phyloP scores from a whole-genome alignment of 2,329 filamentous ascomycete genomes.

The Talaromyces sp. region DNA sequence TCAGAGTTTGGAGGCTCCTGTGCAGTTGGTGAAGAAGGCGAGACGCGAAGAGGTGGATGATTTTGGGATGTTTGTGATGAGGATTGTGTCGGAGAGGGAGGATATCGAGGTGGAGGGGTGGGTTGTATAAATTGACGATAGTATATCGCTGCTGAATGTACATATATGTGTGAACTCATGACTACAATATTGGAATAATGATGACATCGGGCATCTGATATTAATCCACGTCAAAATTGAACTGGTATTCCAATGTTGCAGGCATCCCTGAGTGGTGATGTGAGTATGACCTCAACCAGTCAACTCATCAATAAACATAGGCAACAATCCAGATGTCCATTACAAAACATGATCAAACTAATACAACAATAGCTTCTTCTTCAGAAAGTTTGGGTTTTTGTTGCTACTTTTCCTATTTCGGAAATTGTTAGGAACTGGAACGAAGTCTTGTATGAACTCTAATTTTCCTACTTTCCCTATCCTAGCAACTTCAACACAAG shows the following conservation, averaged over 20 bases:
- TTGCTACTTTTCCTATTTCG: background rate
- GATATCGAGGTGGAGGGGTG: constrained; percentile 1
- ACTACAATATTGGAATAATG: no score
- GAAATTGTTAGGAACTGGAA: background rate
- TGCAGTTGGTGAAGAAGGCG: background rate
- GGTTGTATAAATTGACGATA: background rate
- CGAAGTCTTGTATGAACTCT: no score
- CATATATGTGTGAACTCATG: no score
- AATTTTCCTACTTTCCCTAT: background rate
- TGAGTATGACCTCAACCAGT: background rate
- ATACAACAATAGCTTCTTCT: background rate
- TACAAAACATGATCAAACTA: background rate
- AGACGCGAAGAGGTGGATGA: constrained; percentile 9
- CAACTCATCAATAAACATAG: background rate
- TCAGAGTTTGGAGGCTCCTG: constrained; percentile 4
- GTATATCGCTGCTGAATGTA: background rate
- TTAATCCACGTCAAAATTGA: no score
- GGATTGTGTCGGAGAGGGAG: constrained; percentile 5
- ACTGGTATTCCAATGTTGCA: no score
- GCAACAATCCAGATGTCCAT: background rate
- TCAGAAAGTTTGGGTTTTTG: background rate
- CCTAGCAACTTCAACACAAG: background rate
- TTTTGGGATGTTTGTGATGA: constrained; percentile 10
- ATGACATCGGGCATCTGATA: no score
- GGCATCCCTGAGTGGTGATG: background rate